Conservation (phyloP, 176 grass and related monocot genomes). For the Tillandsia leiboldiana region DNA sequence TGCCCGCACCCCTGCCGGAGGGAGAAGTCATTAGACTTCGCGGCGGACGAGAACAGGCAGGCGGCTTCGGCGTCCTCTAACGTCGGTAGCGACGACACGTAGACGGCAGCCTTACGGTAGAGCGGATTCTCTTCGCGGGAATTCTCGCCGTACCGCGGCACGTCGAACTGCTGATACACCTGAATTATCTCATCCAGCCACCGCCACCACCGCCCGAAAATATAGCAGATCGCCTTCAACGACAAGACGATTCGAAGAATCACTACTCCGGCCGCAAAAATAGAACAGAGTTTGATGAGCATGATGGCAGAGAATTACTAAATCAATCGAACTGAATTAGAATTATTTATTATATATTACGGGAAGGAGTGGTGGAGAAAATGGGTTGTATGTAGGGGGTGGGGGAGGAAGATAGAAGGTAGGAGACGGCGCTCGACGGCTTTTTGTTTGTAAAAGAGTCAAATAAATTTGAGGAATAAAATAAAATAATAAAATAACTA, state of each 20-base stretch:
- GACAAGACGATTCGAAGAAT: constrained; percentile 48
- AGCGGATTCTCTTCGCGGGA: constrained; percentile 64
- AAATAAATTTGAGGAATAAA: too few relatives aligned
- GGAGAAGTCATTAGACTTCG: constrained; percentile 71
- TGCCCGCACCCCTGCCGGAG: constrained; percentile 47
- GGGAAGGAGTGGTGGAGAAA: too few relatives aligned
- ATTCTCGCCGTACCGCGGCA: constrained; percentile 31
- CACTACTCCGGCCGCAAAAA: constrained; percentile 20
- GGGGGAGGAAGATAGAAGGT: too few relatives aligned
- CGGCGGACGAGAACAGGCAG: constrained; percentile 50
- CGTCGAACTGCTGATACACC: constrained; percentile 88
- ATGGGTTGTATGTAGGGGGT: too few relatives aligned
- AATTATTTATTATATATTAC: too few relatives aligned
- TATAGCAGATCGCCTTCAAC: constrained; percentile 56
- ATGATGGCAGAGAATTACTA: too few relatives aligned
- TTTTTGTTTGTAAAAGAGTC: too few relatives aligned
- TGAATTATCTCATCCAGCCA: constrained; percentile 63
- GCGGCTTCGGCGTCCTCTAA: constrained; percentile 67
- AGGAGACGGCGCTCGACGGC: too few relatives aligned
- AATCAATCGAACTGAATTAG: too few relatives aligned
- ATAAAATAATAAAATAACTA: too few relatives aligned
- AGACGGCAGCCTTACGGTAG: constrained; percentile 66
- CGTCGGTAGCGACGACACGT: constrained; percentile 61
- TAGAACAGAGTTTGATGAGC: background rate
- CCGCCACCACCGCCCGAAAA: constrained; percentile 44